Evolutionary conservation across 2,329 filamentous ascomycete genomes (phyloP).

Genomic region (Aspergillus fijiensis): DNA sequence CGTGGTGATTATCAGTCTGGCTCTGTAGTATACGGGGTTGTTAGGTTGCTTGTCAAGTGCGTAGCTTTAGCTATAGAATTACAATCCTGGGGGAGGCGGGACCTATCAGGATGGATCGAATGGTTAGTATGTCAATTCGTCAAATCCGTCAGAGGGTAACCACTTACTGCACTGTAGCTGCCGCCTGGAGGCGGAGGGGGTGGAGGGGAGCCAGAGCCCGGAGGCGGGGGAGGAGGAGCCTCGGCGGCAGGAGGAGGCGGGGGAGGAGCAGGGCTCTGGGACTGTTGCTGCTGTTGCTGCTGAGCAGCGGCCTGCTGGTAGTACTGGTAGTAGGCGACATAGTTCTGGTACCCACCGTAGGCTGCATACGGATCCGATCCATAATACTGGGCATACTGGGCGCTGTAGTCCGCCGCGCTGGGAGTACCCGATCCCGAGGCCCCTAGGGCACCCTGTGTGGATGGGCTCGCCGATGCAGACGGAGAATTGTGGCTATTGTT

Average conservation of each 20-base stretch:
- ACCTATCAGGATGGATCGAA: constrained; percentile 9
- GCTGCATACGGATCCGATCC: constrained; percentile 79
- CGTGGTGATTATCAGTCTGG: background rate
- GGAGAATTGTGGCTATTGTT: constrained; percentile 37
- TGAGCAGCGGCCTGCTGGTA: constrained; percentile 65
- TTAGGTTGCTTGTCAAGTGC: background rate
- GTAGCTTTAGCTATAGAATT: background rate
- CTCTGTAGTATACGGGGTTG: background rate
- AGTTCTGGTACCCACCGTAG: constrained; percentile 85
- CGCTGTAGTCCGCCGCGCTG: constrained; percentile 63
- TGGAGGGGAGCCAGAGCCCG: constrained; percentile 58
- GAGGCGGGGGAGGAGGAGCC: constrained; percentile 59
- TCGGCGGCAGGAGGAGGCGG: constrained; percentile 58
- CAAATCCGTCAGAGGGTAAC: background rate
- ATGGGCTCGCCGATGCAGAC: constrained; percentile 44
- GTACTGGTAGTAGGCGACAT: constrained; percentile 61
- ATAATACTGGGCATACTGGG: constrained; percentile 84
- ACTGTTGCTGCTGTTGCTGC: constrained; percentile 48
- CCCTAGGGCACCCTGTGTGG: constrained; percentile 44
- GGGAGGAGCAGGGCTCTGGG: constrained; percentile 51
- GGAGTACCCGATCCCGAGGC: constrained; percentile 34
- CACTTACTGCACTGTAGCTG: constrained; percentile 62
- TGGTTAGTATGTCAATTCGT: background rate
- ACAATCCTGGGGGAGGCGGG: constrained; percentile 23
- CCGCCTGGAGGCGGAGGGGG: constrained; percentile 57